phyloP scores from a whole-genome alignment of 495 filamentous ascomycete genomes.

The Ramalina intermedia region DNA sequence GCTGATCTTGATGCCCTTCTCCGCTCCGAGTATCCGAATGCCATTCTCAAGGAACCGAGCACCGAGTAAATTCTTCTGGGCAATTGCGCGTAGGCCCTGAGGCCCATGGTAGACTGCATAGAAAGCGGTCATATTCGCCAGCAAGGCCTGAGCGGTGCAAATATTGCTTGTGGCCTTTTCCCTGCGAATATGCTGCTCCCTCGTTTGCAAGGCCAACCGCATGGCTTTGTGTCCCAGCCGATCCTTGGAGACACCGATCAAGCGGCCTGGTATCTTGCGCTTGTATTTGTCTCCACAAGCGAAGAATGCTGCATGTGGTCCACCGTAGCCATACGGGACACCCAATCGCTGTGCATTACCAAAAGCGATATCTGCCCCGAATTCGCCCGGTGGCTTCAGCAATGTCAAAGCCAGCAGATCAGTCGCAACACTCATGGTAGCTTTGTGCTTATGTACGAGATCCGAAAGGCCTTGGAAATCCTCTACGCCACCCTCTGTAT shows the following conservation, averaged over 20 bases:
- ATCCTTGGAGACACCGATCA: slow-evolving; percentile 90
- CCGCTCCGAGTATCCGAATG: slow-evolving; percentile 33
- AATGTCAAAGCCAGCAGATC: slow-evolving; percentile 84
- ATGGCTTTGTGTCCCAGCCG: slow-evolving; percentile 73
- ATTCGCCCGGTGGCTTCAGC: slow-evolving; percentile 85
- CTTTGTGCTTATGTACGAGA: slow-evolving; percentile 62
- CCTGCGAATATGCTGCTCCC: slow-evolving; percentile 93
- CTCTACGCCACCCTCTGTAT: slow-evolving; percentile 70
- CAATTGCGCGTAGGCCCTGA: slow-evolving; percentile 69
- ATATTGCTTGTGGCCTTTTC: slow-evolving; percentile 99
- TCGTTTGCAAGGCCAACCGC: slow-evolving; percentile 77
- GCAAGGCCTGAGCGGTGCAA: slow-evolving; percentile 87
- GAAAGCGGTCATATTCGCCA: slow-evolving; percentile 95
- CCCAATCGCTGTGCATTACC: slow-evolving; percentile 91
- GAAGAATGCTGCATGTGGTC: slow-evolving; percentile 95
- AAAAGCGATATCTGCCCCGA: slow-evolving; percentile 94
- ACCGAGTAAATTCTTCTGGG: slow-evolving; percentile 56
- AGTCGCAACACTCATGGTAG: slow-evolving; percentile 77
- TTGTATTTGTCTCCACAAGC: slow-evolving; percentile 86
- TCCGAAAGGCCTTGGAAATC: slow-evolving; percentile 64
- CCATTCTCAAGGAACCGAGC: slow-evolving; percentile 56
- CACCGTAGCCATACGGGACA: slow-evolving; percentile 87
- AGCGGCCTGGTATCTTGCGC: slow-evolving; percentile 86
- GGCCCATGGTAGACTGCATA: slow-evolving; percentile 98
- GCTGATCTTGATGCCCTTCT: slow-evolving; percentile 44